phyloP scores from a whole-genome alignment of 2,329 filamentous ascomycete species.

The Ophiostoma australiae region DNA sequence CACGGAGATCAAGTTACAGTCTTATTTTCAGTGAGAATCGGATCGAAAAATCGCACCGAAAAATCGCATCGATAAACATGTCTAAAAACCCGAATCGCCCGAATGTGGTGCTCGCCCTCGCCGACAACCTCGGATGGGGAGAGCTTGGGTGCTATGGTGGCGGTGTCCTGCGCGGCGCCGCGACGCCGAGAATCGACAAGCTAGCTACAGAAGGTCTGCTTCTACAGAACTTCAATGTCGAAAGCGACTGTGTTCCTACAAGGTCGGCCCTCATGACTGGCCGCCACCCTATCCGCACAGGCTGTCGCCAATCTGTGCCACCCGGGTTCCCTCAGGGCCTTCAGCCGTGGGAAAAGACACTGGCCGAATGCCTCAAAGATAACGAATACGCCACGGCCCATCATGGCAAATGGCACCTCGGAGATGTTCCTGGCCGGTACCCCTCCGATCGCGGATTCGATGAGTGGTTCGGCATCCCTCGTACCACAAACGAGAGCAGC shows the following conservation, averaged over 20 bases:
- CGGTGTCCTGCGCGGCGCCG: conserved; percentile 34
- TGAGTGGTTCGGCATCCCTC: conserved; percentile 37
- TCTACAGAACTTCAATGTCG: conserved; percentile 38
- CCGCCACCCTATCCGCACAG: conserved; percentile 36
- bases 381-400: conserved; percentile 33
- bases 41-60: background rate
- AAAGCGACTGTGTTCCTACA: conserved; percentile 37
- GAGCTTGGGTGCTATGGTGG: conserved; percentile 34
- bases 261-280: conserved; percentile 37
- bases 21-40: background rate
- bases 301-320: conserved; percentile 35
- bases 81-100: conserved; percentile 30
- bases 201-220: conserved; percentile 28
- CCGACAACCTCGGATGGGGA: conserved; percentile 39
- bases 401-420: conserved; percentile 38
- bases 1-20: background rate
- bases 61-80: conserved; percentile 22
- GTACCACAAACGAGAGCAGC: conserved; percentile 37
- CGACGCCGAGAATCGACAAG: conserved; percentile 35
- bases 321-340: conserved; percentile 36
- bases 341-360: conserved; percentile 34
- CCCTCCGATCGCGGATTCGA: conserved; percentile 37
- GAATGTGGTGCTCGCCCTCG: conserved; percentile 35
- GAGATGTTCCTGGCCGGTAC: conserved; percentile 36
- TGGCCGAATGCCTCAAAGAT: conserved; percentile 33